Evolutionary conservation across 768 basidiomycete genomes (phyloP).

Genomic region (Podaxis carcinomalis): DNA sequence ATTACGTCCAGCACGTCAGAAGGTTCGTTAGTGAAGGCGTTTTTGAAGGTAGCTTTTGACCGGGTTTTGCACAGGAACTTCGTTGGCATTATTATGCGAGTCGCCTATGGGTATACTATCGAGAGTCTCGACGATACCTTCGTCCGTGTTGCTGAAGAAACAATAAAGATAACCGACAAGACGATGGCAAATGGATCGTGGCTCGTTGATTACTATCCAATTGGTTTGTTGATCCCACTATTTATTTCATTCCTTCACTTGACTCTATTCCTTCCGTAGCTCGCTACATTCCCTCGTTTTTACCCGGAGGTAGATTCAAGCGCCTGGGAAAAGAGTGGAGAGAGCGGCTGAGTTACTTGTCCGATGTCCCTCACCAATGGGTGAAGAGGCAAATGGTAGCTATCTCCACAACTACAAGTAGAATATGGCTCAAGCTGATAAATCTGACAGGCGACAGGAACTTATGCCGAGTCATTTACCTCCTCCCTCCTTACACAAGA

Average conservation of each 20-base stretch:
- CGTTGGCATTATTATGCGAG: slow-evolving; percentile 36
- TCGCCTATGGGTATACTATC: slow-evolving; percentile 38
- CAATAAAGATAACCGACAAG: slow-evolving; percentile 35
- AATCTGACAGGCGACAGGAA: slow-evolving; percentile 23
- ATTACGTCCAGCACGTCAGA: slow-evolving; percentile 32
- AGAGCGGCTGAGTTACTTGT: slow-evolving; percentile 29
- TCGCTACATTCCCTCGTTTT: slow-evolving; percentile 44
- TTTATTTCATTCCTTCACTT: background rate
- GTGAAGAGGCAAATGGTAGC: slow-evolving; percentile 41
- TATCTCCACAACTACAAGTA: background rate
- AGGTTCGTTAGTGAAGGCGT: slow-evolving; percentile 20
- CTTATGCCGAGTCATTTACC: slow-evolving; percentile 38
- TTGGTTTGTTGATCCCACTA: slow-evolving; percentile 20
- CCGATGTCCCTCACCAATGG: slow-evolving; percentile 37
- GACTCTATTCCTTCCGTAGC: slow-evolving; percentile 22
- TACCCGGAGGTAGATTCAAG: slow-evolving; percentile 48
- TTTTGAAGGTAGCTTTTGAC: background rate
- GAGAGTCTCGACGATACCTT: slow-evolving; percentile 30
- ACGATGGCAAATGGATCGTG: slow-evolving; percentile 37
- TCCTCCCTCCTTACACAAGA: slow-evolving; percentile 31
- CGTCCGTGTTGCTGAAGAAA: slow-evolving; percentile 34
- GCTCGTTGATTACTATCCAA: slow-evolving; percentile 40
- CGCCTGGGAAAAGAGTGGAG: slow-evolving; percentile 39
- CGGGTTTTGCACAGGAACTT: slow-evolving; percentile 24
- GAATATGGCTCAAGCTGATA: too few relatives aligned